Base-by-base conservation (phyloP, 2,329 filamentous ascomycete species). In the Keithomyces neogunnii region DNA sequence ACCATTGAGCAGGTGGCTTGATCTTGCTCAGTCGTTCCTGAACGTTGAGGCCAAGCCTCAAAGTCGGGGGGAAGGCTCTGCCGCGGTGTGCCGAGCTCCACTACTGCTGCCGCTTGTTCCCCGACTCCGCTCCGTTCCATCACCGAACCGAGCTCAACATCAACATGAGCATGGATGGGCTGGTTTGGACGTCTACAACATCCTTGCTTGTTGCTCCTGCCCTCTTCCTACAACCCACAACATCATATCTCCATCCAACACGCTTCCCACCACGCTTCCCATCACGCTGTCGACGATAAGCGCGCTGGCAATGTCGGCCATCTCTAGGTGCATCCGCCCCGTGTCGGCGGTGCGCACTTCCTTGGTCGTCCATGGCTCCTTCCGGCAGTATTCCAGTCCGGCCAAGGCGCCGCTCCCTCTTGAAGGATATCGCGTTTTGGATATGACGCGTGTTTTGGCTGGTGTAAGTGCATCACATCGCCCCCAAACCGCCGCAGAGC, bases 371-470 rank as follows among this genome's bases (percentile, higher is more conserved):
- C 48, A 35, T 48, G 55, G 53, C 40, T 19, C 19, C 19, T 51
- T 60, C 26, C 62, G 65, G 54, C 54, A 60, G 48, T 66, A 63
- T 47, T 58, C 60, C 9, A 55, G 58, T 43, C 55, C 60, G 6
- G 55, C 57, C 38, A 53, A 55, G 47, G 57, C 61, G 10, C 56
- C 66, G 40, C 68, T 82, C 33, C 92, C 93, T 28, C 76, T 99
- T 60, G 82, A 89, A 36, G 93, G 93, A 1, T 86, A 93, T 60
- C 84, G 88, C 51, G 91, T 97, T 11, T 77, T 99, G 55, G 93
- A 99, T 67, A 95, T 99, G 90, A 97, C 92, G 3, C 81, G 93
- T 71, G 93, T 99, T 2, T 73, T 99, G 57, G 93, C 93, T 56
- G 93, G 93, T 52, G 92, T 96, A 75, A 71, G 86, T 77, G 31